A percentile compares a stretch with the other conserved stretches of the same genome.
Conservation (phyloP, 352 stramenopile genomes). For the Globisporangium cylindrosporum region DNA sequence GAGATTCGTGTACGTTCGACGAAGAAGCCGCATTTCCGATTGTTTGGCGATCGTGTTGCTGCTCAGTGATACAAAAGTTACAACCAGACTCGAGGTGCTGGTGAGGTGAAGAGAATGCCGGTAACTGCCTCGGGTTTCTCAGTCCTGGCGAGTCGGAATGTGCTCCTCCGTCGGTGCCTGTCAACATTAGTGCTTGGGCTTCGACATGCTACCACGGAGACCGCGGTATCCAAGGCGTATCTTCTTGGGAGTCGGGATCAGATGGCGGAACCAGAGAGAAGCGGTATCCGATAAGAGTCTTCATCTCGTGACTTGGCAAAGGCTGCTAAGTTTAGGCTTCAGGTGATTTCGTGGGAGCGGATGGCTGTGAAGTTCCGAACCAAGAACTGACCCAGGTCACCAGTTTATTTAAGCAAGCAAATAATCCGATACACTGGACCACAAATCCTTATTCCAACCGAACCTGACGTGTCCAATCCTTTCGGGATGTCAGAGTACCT, state of each 20-base stretch:
- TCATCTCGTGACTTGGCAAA: background rate
- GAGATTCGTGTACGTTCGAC: conserved; percentile 18
- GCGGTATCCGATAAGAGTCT: background rate
- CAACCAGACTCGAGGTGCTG: background rate
- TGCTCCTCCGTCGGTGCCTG: background rate
- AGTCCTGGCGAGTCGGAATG: background rate
- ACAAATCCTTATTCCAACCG: background rate
- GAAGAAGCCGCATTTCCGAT: conserved; percentile 18
- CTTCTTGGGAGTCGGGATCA: background rate
- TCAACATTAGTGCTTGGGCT: background rate
- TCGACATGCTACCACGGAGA: background rate
- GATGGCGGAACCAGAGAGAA: background rate
- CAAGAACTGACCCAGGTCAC: background rate
- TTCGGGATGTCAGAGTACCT: background rate
- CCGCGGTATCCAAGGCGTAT: background rate
- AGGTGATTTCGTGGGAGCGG: background rate
- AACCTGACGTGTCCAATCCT: background rate
- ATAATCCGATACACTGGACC: background rate
- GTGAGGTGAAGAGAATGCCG: background rate
- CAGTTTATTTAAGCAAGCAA: background rate
- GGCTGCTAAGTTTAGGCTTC: background rate
- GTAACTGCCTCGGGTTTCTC: background rate
- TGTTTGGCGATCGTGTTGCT: background rate
- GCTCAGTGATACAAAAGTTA: background rate
- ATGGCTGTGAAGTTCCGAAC: background rate